Base-by-base conservation (phyloP, 345 rosid species). In the Zanthoxylum bungeanum region DNA sequence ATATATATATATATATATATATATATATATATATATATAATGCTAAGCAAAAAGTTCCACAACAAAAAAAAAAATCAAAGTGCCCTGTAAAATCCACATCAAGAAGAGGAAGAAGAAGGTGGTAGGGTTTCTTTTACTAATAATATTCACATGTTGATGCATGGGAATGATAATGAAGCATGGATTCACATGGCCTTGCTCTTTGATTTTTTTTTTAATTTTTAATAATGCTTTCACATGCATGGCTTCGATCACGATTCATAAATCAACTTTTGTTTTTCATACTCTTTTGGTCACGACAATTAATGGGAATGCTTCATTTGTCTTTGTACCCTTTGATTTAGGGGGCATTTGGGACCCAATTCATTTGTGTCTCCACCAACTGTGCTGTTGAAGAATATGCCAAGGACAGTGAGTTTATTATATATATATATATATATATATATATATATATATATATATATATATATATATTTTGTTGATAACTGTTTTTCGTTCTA, bases 141-240 rank as follows among this genome's bases (percentile, higher is more conserved):
- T 25, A 69, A 79, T 44, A 52, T 49, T 70, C 82, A 82, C 81
- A 75, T 77, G 80, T 9, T 22, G 51, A 70, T 63, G 77, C 80
- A 73, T 50, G 53, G 53, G 53, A 50, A 11, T 56, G 16, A 2
- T 2, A 66, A 51, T 58, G 44, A 50, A 64, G 64, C 44, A 67
- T 75, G 58, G 77, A 68, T 44, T 69, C 83, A 76, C 83, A 76
- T 79, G 79, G 72, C 12, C 24, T 34, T 53, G 71, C 60, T 59
- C 39, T 9, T 51, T 63, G n/a, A n/a, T n/a, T n/a, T n/a, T n/a
- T n/a, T n/a, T n/a, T n/a, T 12, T 44, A 1, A 14, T 42, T 44
- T 44, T 42, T 14, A 14, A 4, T n/a, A 44, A 44, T 0, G 0
- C 4, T 14, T 0, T 39, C 80, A 77, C 76, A 71, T 77, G 78